Conservation (phyloP, 179 eudicot species). For the Beta lomatogona region DNA sequence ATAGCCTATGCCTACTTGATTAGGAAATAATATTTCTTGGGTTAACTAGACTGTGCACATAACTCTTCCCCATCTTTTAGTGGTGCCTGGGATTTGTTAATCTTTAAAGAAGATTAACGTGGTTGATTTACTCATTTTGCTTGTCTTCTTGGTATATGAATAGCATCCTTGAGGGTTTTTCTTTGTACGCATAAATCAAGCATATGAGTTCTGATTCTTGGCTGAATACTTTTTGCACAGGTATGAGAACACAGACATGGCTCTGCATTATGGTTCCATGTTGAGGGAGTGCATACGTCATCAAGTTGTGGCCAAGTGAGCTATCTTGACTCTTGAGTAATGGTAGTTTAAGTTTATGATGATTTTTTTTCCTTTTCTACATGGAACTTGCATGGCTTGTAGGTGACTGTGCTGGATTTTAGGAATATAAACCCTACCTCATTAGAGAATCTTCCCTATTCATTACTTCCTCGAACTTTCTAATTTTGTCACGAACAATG, state of each 20-base stretch:
- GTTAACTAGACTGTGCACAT: background rate
- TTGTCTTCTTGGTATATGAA: background rate
- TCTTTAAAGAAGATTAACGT: background rate
- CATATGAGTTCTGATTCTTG: background rate
- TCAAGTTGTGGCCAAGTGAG: conserved; percentile 95
- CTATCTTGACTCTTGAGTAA: background rate
- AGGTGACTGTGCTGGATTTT: background rate
- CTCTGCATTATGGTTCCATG: conserved; percentile 95
- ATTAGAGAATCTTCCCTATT: background rate
- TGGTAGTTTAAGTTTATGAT: conserved; percentile 6
- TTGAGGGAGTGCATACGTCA: conserved; percentile 98
- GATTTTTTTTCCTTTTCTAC: background rate
- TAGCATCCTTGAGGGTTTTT: background rate
- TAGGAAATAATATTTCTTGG: background rate
- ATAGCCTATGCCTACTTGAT: conserved; percentile 5
- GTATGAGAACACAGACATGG: conserved; percentile 78
- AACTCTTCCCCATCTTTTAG: background rate
- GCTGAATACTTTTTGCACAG: conserved; percentile 38
- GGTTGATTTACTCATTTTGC: background rate
- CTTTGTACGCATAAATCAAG: background rate
- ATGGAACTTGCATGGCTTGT: background rate
- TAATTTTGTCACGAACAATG: no score
- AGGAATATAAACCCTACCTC: background rate
- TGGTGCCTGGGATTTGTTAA: background rate
- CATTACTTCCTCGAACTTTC: background rate